phyloP scores from a whole-genome alignment of 768 basidiomycete species.

The Cyathus striatus region DNA sequence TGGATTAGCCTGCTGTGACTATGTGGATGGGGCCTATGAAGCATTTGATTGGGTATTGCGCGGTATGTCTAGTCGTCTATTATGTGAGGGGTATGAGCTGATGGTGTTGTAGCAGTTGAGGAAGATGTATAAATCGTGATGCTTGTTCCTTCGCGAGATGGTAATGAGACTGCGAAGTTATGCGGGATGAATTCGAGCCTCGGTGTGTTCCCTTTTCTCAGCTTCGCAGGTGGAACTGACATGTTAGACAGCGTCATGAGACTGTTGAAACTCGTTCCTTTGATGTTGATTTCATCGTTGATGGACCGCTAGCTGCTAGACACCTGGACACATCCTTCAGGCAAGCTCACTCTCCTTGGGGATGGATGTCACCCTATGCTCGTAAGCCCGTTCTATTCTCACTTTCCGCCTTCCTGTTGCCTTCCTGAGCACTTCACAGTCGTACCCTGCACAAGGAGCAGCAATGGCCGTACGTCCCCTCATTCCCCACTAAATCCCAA shows the following conservation, averaged over 20 bases:
- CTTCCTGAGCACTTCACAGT: conserved; percentile 23
- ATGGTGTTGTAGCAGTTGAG: conserved; percentile 29
- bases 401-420: not conserved
- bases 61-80: conserved; percentile 16
- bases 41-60: conserved; percentile 30
- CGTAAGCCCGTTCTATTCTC: not conserved
- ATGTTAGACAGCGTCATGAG: conserved; percentile 33
- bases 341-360: not conserved
- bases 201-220: conserved; percentile 19
- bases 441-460: conserved; percentile 47
- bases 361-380: not conserved
- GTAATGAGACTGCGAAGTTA: conserved; percentile 41
- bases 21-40: conserved; percentile 54
- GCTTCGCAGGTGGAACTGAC: not conserved
- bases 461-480: conserved; percentile 38
- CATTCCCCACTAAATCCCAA: not conserved
- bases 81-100: not conserved
- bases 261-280: conserved; percentile 36
- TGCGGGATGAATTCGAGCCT: conserved; percentile 41
- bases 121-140: too few species aligned
- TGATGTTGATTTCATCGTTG: conserved; percentile 32
- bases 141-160: conserved; percentile 40
- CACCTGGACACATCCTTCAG: not conserved
- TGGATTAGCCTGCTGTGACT: conserved; percentile 48
- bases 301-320: not conserved